Evolutionary conservation across 257 asterid species (phyloP).

Genomic region (Euphrasia confusa): DNA sequence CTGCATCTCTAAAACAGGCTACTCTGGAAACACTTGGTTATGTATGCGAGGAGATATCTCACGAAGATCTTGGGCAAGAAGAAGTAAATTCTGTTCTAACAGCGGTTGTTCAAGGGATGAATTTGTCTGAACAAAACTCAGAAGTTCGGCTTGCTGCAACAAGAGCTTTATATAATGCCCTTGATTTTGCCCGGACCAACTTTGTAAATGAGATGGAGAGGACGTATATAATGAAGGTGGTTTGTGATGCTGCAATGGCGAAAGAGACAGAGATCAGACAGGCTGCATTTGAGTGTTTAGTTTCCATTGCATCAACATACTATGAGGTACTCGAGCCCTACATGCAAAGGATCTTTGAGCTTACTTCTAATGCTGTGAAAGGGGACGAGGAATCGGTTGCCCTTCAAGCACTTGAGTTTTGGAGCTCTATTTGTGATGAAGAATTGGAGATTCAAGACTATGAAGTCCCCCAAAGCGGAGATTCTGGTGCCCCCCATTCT

Average conservation of each 20-base stretch:
- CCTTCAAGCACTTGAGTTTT: slow-evolving; percentile 86
- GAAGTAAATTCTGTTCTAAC: slow-evolving; percentile 80
- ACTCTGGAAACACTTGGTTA: slow-evolving; percentile 84
- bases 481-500: slow-evolving; percentile 52
- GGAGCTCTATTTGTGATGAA: slow-evolving; percentile 92
- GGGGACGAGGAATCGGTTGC: slow-evolving; percentile 77
- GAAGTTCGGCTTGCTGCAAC: slow-evolving; percentile 82
- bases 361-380: slow-evolving; percentile 75
- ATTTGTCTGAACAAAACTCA: slow-evolving; percentile 47
- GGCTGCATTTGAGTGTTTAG: slow-evolving; percentile 86
- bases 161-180: slow-evolving; percentile 76
- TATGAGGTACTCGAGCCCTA: slow-evolving; percentile 72
- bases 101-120: slow-evolving; percentile 88
- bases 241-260: slow-evolving; percentile 74
- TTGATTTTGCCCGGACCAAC: slow-evolving; percentile 85
- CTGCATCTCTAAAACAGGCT: slow-evolving; percentile 64
- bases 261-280: slow-evolving; percentile 67
- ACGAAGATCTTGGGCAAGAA: slow-evolving; percentile 65
- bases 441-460: slow-evolving; percentile 76
- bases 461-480: slow-evolving; percentile 52
- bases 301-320: slow-evolving; percentile 73
- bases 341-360: slow-evolving; percentile 72
- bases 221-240: slow-evolving; percentile 74
- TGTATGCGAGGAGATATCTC: slow-evolving; percentile 85
- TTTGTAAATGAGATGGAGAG: slow-evolving; percentile 84